phyloP scores from a whole-genome alignment of 2,329 filamentous ascomycete genomes.

The Cadophora malorum region DNA sequence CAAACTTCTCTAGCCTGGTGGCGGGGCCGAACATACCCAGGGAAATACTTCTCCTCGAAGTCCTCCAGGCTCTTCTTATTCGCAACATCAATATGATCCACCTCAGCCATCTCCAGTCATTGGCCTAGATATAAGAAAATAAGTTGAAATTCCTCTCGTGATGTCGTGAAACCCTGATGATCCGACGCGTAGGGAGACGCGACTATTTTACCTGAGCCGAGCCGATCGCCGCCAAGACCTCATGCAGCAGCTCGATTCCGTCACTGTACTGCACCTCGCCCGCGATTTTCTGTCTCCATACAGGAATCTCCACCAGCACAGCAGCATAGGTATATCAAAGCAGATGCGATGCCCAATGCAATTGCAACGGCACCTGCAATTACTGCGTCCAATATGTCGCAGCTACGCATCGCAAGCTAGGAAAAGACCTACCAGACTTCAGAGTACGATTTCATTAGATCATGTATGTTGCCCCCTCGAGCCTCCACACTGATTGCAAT shows the following conservation, averaged over 20 bases:
- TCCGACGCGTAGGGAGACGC: constrained; percentile 5
- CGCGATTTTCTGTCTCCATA: no score
- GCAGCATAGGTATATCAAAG: background rate
- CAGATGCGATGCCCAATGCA: constrained; percentile 15
- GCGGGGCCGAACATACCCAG: constrained; percentile 48
- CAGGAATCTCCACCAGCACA: no score
- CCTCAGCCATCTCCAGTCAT: constrained; percentile 2
- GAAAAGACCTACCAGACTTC: constrained; percentile 45
- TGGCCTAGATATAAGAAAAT: background rate
- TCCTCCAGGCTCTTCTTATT: constrained; percentile 55
- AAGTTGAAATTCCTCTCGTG: background rate
- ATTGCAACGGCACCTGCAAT: constrained; percentile 20
- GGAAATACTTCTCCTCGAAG: constrained; percentile 57
- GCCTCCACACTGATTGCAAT: background rate
- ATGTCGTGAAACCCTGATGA: constrained; percentile 1
- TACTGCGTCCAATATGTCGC: constrained; percentile 30
- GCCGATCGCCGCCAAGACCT: background rate
- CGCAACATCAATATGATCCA: constrained; percentile 52
- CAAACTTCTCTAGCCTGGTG: background rate
- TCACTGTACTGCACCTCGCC: background rate
- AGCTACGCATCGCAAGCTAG: constrained; percentile 32
- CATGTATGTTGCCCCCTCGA: constrained; percentile 55
- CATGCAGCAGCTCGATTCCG: background rate
- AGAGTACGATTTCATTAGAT: constrained; percentile 60
- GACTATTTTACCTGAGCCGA: background rate